These are phyloP conservation scores for Aureobasidium sp. DNA, from an alignment of 2,329 filamentous ascomycete genomes.

Conservation along the genomic window DNA sequence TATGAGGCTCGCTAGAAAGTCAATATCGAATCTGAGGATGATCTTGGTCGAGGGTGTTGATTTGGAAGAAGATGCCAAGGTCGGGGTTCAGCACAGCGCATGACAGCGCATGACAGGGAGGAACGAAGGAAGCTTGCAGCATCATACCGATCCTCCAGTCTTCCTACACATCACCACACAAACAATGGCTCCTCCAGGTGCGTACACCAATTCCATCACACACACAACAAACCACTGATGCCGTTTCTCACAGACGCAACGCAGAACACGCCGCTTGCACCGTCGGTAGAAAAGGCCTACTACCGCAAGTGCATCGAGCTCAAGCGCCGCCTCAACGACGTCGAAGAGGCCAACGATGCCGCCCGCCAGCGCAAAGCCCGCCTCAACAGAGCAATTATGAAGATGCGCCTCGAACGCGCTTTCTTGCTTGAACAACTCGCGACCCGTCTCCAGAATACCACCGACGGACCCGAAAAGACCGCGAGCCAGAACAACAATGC, in stretches of 20 bases:
- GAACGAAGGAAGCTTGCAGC: not conserved
- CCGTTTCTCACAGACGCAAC: conserved; percentile 14
- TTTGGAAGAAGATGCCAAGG: conserved; percentile 4
- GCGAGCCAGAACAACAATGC: not conserved
- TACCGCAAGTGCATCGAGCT: conserved; percentile 94
- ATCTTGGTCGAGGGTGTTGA: not conserved
- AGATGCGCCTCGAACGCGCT: conserved; percentile 80
- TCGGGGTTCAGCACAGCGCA: not conserved
- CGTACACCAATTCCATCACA: not conserved
- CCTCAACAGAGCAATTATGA: conserved; percentile 78
- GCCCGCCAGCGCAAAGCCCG: conserved; percentile 71
- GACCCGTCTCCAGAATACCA: conserved; percentile 25
- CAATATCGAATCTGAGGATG: not conserved
- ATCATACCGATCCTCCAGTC: not conserved
- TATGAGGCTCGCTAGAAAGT: not conserved
- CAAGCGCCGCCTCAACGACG: conserved; percentile 82
- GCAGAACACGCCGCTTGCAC: conserved; percentile 52
- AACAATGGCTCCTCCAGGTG: conserved; percentile 10
- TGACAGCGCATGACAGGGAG: not conserved
- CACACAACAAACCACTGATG: not conserved
- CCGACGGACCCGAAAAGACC: not conserved
- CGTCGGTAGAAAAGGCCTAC: conserved; percentile 92
- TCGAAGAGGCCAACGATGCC: conserved; percentile 85
- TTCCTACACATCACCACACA: not conserved
- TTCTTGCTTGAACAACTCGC: conserved; percentile 45